Conservation (phyloP, 1,139 yeast species). For the Magnusiomyces paraingens region DNA sequence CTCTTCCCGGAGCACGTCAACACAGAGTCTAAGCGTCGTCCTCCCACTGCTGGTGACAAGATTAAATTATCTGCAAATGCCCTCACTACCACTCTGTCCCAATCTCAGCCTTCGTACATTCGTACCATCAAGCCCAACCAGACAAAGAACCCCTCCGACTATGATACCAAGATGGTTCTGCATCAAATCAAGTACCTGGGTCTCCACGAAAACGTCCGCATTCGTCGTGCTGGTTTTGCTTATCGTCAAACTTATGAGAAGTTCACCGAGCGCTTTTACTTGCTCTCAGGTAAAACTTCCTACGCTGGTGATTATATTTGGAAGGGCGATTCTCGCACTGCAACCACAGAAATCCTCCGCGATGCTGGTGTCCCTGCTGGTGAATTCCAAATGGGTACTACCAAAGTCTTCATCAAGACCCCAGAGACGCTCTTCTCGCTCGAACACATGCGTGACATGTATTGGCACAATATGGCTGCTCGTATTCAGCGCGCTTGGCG, state of each 20-base stretch:
- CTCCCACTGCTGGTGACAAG: conserved; percentile 97
- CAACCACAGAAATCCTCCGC: conserved; percentile 68
- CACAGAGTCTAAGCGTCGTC: conserved; percentile 57
- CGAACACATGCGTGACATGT: conserved; percentile 94
- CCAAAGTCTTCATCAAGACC: conserved; percentile 93
- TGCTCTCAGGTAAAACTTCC: conserved; percentile 82
- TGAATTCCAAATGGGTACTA: conserved; percentile 88
- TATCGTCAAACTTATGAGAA: conserved; percentile 95
- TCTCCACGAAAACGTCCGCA: conserved; percentile 91
- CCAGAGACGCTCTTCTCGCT: conserved; percentile 95
- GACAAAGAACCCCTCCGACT: conserved; percentile 83
- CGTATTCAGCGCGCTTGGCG: conserved; percentile 97
- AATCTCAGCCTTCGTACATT: conserved; percentile 89
- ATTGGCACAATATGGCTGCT: conserved; percentile 98
- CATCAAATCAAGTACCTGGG: conserved; percentile 97
- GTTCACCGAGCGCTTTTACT: conserved; percentile 92
- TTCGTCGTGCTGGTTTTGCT: conserved; percentile 98
- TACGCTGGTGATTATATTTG: conserved; percentile 98
- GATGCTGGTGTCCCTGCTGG: conserved; percentile 74
- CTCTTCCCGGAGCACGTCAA: conserved; percentile 79
- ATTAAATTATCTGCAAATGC: conserved; percentile 89
- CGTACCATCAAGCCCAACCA: conserved; percentile 98
- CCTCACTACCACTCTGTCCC: conserved; percentile 80
- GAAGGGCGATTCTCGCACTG: conserved; percentile 80
- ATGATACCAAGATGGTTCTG: conserved; percentile 80